phyloP scores from a whole-genome alignment of 306 rosid genomes.

The Dryas octopetala region DNA sequence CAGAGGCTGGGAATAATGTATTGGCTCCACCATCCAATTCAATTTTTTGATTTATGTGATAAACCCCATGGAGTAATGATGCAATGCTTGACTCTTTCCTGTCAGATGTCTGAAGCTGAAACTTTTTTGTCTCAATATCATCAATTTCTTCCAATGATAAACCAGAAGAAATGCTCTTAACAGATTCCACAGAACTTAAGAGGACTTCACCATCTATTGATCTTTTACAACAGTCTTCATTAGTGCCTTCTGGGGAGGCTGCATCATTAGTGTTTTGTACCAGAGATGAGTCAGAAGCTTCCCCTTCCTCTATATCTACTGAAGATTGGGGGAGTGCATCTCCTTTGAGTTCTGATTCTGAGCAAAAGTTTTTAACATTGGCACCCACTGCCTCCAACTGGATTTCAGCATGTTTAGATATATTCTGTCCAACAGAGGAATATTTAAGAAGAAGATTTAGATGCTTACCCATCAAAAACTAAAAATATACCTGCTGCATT shows the following conservation, averaged over 20 bases:
- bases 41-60: neutral
- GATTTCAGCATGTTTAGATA: constrained; percentile 4
- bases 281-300: neutral
- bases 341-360: neutral
- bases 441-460: neutral
- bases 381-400: neutral
- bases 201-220: neutral
- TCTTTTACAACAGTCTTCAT: neutral
- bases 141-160: neutral
- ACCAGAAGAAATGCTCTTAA: neutral
- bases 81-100: neutral
- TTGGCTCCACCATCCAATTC: neutral
- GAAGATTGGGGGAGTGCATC: neutral
- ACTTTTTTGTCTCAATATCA: neutral
- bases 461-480: neutral
- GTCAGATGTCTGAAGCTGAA: constrained; percentile 5
- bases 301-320: neutral
- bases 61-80: no score
- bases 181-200: neutral
- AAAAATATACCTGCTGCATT: constrained; percentile 52
- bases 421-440: neutral
- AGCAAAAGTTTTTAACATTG: neutral
- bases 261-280: neutral
- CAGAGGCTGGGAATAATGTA: neutral
- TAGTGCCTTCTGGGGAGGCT: neutral